phyloP scores from a whole-genome alignment of 495 filamentous ascomycete genomes.

The Aspergillus hancockii region DNA sequence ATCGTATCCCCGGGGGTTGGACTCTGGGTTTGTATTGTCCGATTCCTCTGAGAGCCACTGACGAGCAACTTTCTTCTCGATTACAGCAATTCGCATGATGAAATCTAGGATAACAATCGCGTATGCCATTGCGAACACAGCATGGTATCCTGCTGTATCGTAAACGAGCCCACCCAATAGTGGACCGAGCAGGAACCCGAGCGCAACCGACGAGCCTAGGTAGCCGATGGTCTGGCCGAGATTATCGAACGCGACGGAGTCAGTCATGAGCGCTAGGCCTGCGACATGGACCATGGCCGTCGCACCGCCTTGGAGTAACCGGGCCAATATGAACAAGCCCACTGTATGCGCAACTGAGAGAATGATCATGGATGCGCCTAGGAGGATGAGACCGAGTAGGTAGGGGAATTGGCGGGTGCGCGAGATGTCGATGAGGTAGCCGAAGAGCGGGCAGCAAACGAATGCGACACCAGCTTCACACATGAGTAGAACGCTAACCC shows the following conservation, averaged over 20 bases:
- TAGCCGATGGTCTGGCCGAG: constrained; percentile 57
- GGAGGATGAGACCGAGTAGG: constrained; percentile 54
- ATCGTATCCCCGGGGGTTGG: background rate
- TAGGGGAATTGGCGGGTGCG: constrained; percentile 54
- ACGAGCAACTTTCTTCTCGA: constrained; percentile 59
- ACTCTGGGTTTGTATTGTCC: background rate
- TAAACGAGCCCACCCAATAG: constrained; percentile 65
- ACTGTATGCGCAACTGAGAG: constrained; percentile 54
- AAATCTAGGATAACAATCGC: constrained; percentile 61
- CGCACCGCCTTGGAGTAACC: constrained; percentile 62
- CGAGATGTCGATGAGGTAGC: constrained; percentile 56
- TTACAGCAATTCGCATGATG: constrained; percentile 59
- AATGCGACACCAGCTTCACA: constrained; percentile 60
- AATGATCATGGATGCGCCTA: constrained; percentile 58
- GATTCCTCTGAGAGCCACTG: constrained; percentile 17
- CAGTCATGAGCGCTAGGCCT: constrained; percentile 59
- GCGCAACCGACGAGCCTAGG: constrained; percentile 33
- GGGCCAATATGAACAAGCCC: constrained; percentile 52
- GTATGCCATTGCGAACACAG: constrained; percentile 60
- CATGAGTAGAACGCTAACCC: constrained; percentile 53
- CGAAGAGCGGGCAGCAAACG: constrained; percentile 56
- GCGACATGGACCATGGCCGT: constrained; percentile 66
- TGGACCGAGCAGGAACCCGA: constrained; percentile 46
- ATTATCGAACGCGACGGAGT: constrained; percentile 58
- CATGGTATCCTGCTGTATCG: constrained; percentile 56